Evolutionary conservation across 2,329 filamentous ascomycete species (phyloP).

Genomic region (Mycocentrospora acerina): DNA sequence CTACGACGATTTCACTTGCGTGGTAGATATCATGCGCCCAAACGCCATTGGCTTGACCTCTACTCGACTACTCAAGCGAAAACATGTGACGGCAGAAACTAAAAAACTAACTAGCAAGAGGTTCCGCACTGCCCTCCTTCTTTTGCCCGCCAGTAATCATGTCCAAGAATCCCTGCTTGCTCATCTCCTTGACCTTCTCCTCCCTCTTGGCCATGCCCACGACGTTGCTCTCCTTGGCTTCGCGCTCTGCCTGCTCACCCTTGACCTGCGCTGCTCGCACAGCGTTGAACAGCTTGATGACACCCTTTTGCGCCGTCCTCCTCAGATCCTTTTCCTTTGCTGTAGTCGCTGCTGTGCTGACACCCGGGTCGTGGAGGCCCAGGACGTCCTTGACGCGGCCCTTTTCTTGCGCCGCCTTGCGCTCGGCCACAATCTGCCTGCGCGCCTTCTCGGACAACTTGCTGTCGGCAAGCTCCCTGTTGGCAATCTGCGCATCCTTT

Average conservation of each 20-base stretch:
- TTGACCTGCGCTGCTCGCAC: slow-evolving; percentile 90
- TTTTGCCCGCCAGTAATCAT: slow-evolving; percentile 67
- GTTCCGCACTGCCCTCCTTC: slow-evolving; percentile 32
- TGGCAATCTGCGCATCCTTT: slow-evolving; percentile 70
- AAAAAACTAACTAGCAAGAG: too few species aligned
- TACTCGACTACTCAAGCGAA: too few species aligned
- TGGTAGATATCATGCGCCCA: too few species aligned
- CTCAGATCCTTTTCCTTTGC: slow-evolving; percentile 78
- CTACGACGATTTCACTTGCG: too few species aligned
- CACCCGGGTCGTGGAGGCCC: slow-evolving; percentile 56
- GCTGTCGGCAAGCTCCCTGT: slow-evolving; percentile 70
- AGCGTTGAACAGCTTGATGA: slow-evolving; percentile 95
- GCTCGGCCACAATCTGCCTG: slow-evolving; percentile 77
- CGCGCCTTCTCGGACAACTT: slow-evolving; percentile 81
- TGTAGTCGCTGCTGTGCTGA: slow-evolving; percentile 54
- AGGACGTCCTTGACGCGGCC: slow-evolving; percentile 87
- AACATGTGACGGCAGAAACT: too few species aligned
- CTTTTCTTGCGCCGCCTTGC: slow-evolving; percentile 76
- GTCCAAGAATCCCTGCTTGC: slow-evolving; percentile 93
- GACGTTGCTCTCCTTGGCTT: slow-evolving; percentile 69
- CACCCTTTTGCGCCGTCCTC: slow-evolving; percentile 89
- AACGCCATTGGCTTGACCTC: too few species aligned
- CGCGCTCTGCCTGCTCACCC: slow-evolving; percentile 73
- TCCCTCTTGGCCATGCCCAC: slow-evolving; percentile 78
- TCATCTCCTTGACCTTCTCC: slow-evolving; percentile 93